phyloP scores from a whole-genome alignment of 306 rosid species.

The Purshia tridentata region DNA sequence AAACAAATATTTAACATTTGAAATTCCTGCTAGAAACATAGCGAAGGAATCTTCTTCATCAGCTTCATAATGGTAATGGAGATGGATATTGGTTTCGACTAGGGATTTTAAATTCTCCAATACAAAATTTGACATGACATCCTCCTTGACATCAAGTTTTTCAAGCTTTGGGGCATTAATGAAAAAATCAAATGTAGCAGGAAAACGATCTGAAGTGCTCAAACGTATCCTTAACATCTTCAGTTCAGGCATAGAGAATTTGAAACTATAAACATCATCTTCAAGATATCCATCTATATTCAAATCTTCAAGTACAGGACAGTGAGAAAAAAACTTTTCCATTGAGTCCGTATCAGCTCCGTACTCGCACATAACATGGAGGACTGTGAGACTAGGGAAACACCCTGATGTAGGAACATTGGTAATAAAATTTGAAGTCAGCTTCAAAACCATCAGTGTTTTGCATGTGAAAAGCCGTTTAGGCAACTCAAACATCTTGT shows the following conservation, averaged over 20 bases:
- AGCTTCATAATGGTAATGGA: neutral
- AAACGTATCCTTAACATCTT: neutral
- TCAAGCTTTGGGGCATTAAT: conserved; percentile 8
- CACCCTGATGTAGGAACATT: neutral
- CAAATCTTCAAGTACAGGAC: neutral
- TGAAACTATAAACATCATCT: neutral
- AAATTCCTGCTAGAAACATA: neutral
- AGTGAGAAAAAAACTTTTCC: neutral
- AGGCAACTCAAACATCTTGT: neutral
- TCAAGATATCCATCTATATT: neutral
- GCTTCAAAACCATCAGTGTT: neutral
- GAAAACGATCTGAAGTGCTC: neutral
- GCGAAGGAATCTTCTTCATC: neutral
- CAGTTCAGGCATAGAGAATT: neutral
- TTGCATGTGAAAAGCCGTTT: neutral
- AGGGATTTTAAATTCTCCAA: neutral
- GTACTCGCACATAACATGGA: neutral
- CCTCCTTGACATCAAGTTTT: neutral
- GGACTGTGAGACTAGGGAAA: neutral
- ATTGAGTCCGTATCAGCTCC: neutral
- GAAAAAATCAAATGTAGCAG: too few species aligned
- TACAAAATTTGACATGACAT: neutral
- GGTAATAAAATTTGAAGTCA: neutral
- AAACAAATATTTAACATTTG: neutral
- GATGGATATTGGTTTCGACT: neutral